Conservation (phyloP, 768 basidiomycete species). For the Pleurotus salmoneostramineus region DNA sequence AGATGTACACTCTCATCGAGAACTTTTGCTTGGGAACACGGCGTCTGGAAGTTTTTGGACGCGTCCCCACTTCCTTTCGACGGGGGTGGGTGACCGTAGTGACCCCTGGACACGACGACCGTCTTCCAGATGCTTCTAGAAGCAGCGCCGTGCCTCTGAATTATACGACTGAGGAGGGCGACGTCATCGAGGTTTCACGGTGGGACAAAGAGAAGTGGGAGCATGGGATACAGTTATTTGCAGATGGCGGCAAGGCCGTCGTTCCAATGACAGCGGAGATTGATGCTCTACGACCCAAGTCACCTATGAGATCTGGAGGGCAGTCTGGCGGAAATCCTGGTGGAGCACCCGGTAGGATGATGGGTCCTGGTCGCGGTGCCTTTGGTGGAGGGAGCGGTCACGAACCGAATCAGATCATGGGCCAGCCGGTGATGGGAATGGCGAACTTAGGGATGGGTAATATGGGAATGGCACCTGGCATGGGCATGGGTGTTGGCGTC, state of each 20-base stretch:
- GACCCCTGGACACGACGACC: constrained; percentile 57
- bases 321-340: constrained; percentile 18
- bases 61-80: constrained; percentile 60
- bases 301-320: constrained; percentile 52
- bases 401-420: constrained; percentile 27
- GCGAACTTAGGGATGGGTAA: constrained; percentile 13
- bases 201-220: constrained; percentile 72
- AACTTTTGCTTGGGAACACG: constrained; percentile 95
- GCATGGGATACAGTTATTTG: constrained; percentile 48
- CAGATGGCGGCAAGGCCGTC: constrained; percentile 48
- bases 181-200: constrained; percentile 28
- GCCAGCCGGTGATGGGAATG: constrained; percentile 26
- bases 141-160: constrained; percentile 23
- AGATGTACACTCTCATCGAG: constrained; percentile 94
- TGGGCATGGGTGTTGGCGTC: constrained; percentile 13
- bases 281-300: constrained; percentile 81
- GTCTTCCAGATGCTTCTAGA: constrained; percentile 29
- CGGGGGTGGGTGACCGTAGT: constrained; percentile 93
- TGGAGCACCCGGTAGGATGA: constrained; percentile 12
- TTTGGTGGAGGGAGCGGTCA: constrained; percentile 18
- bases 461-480: constrained; percentile 12
- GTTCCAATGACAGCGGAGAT: constrained; percentile 79
- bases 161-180: constrained; percentile 38
- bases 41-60: constrained; percentile 87
- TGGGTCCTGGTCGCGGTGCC: constrained; percentile 9